phyloP scores from a whole-genome alignment of 176 grass and related monocot species.

The Avena insularis region DNA sequence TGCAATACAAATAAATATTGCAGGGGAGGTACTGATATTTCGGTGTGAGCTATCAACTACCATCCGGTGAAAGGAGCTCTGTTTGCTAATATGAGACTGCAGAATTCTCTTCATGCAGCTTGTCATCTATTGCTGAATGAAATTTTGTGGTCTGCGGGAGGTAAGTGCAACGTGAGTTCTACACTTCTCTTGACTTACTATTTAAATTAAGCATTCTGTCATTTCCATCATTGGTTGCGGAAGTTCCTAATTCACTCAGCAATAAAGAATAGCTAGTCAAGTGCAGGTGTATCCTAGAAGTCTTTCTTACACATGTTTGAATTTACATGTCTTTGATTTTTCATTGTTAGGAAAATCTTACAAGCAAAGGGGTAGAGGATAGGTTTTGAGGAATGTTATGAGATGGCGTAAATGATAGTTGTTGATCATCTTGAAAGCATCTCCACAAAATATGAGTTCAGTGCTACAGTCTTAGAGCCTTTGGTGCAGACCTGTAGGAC shows the following conservation, averaged over 20 bases:
- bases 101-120: conserved; percentile 16
- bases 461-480: too few species aligned
- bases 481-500: too few species aligned
- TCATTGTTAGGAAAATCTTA: too few species aligned
- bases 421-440: too few species aligned
- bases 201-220: conserved; percentile 22
- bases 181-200: conserved; percentile 41
- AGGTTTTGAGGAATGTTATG: too few species aligned
- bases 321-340: too few species aligned
- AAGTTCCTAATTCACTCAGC: conserved; percentile 25
- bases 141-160: background rate
- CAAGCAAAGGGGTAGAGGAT: too few species aligned
- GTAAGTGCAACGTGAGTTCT: conserved; percentile 46
- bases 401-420: too few species aligned
- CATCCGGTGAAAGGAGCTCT: conserved; percentile 48
- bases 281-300: too few species aligned
- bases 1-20: conserved; percentile 44
- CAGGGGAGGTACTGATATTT: conserved; percentile 27
- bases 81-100: conserved; percentile 47
- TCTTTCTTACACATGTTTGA: too few species aligned
- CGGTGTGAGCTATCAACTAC: conserved; percentile 42
- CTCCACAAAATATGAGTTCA: too few species aligned
- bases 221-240: conserved; percentile 15
- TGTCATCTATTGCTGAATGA: conserved; percentile 41
- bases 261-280: conserved; percentile 17